phyloP scores from a whole-genome alignment of 192 early-diverging fungal genomes.

The Coemansia sp. region DNA sequence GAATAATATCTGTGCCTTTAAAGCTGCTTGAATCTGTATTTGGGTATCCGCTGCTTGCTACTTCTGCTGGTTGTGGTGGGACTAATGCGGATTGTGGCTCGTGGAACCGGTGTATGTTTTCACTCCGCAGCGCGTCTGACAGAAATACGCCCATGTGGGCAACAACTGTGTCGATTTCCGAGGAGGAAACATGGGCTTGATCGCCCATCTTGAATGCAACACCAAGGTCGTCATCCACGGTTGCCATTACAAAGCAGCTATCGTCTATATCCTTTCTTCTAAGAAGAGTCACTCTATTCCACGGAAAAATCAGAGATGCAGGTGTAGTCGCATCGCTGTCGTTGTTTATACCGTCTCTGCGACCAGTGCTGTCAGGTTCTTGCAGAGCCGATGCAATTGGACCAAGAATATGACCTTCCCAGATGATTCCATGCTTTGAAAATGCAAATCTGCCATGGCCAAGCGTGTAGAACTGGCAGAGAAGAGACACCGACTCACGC shows the following conservation, averaged over 20 bases:
- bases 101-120: neutral
- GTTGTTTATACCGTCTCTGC: neutral
- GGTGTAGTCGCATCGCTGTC: neutral
- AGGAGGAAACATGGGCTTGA: neutral
- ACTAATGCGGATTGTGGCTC: neutral
- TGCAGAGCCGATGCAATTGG: slow-evolving; percentile 26
- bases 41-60: neutral
- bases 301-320: slow-evolving; percentile 34
- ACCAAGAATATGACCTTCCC: slow-evolving; percentile 27
- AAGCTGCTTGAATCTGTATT: neutral
- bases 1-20: neutral
- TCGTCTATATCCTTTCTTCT: slow-evolving; percentile 37
- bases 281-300: slow-evolving; percentile 27
- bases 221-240: slow-evolving; percentile 42
- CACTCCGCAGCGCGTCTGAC: neutral
- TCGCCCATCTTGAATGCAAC: slow-evolving; percentile 25
- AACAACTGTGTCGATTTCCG: neutral
- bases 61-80: neutral
- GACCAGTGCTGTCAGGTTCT: neutral
- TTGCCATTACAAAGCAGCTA: slow-evolving; percentile 29
- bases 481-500: slow-evolving; percentile 21
- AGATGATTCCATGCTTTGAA: slow-evolving; percentile 12
- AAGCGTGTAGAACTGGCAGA: slow-evolving; percentile 48
- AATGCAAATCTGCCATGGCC: slow-evolving; percentile 32
- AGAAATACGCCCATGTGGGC: neutral